Evolutionary conservation across 352 stramenopile species (phyloP), one percentile per base, ranked within the genome.

Genomic region (Phytophthora foliorum): DNA sequence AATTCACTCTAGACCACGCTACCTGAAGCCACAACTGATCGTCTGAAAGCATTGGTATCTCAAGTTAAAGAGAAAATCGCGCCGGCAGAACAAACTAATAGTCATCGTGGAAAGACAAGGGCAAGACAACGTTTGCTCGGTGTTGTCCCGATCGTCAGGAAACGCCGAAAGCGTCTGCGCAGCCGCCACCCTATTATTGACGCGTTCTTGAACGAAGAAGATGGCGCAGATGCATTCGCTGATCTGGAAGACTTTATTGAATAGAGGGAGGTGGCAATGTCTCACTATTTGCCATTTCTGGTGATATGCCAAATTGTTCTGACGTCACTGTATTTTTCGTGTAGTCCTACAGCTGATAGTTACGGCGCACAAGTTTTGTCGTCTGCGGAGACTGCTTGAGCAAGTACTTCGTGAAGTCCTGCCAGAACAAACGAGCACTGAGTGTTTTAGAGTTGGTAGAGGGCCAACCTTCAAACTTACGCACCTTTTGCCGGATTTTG

Each of bases 221-320:
- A 87, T 38, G 85, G 85, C 13, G 78, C 70, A 27, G 85, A 93
- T 52, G 85, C 85, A 24, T 93, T 82, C 48, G 85, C 78, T 38
- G 85, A 93, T 56, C 63, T 93, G 19, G 85, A 93, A 67, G 85
- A 93, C 63, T 93, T 93, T 63, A 91, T 93, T 73, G 85, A 84
- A 65, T 87, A 82, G 69, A 74, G 29, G 29, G 22, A 46, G 39
- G 31, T 8, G 13, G n/a, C 36, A 56, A 42, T 22, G 11, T 48
- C 29, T 42, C 9, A 54, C 17, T 4, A 27, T 16, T 13, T 48
- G 27, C 36, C 42, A 27, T 69, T 39, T 49, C 22, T 39, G 42
- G 31, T 17, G 17, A 27, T 34, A 61, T 21, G 29, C 51, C 39
- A 45, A 50, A 24, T 41, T 52, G 57, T 22, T 60, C 41, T 55